Conservation (phyloP, 352 stramenopile species). For the Globisporangium viniferum region DNA sequence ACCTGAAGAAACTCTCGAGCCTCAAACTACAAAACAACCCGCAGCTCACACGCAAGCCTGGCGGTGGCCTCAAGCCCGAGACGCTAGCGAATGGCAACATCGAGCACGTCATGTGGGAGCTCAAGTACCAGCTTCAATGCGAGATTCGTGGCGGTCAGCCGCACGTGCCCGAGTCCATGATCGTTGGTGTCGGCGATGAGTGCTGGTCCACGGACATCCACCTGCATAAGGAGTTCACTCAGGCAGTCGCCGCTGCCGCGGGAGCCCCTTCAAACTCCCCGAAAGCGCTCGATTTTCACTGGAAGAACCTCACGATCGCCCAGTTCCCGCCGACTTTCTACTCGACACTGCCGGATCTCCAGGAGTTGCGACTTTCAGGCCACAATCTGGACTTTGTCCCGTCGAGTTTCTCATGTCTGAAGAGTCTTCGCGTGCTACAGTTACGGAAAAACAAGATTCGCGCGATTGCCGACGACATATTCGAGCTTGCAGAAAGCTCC, state of each 20-base stretch:
- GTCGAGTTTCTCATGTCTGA: conserved; percentile 31
- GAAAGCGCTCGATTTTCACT: conserved; percentile 58
- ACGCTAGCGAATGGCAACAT: conserved; percentile 45
- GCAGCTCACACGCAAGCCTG: conserved; percentile 19
- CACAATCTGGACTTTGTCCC: conserved; percentile 44
- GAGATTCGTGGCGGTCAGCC: conserved; percentile 32
- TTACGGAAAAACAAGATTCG: conserved; percentile 60
- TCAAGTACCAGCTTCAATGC: conserved; percentile 47
- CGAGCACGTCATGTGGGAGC: conserved; percentile 45
- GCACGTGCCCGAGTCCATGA: conserved; percentile 28
- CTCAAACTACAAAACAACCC: conserved; percentile 54
- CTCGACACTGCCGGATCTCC: conserved; percentile 30
- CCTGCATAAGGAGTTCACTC: conserved; percentile 49
- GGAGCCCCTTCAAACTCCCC: conserved; percentile 12
- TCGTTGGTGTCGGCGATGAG: conserved; percentile 50
- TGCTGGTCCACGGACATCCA: conserved; percentile 72
- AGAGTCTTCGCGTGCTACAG: conserved; percentile 50
- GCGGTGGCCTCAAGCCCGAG: conserved; percentile 37
- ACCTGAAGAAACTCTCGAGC: conserved; percentile 40
- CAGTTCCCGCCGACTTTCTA: conserved; percentile 54
- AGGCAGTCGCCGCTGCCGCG: conserved; percentile 31
- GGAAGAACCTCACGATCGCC: conserved; percentile 47
- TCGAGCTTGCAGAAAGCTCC: conserved; percentile 13
- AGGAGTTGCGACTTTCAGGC: conserved; percentile 61
- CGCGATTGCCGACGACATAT: conserved; percentile 40